Conservation (phyloP, 163 green algal species). For the Chloromonas sp. region DNA sequence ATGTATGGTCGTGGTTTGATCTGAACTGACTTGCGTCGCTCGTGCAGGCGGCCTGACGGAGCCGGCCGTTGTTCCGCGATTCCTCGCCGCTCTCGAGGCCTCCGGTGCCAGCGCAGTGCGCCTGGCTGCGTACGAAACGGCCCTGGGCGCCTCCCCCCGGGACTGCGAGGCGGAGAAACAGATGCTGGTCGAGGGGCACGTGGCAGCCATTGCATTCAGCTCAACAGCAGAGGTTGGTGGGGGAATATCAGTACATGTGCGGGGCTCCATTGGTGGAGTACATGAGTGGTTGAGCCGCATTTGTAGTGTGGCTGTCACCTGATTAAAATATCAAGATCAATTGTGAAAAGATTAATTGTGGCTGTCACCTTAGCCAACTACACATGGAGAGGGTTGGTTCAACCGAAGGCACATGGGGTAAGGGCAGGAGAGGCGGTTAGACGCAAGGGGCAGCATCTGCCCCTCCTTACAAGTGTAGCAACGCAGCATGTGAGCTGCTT, state of each 20-base stretch:
- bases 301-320: no score
- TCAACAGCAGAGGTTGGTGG: slow-evolving; percentile 56
- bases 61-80: slow-evolving; percentile 55
- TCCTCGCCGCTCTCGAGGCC: slow-evolving; percentile 48
- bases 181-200: slow-evolving; percentile 39
- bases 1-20: no score
- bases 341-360: no score
- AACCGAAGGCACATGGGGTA: no score
- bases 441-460: no score
- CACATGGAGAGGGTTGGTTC: no score
- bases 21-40: no score
- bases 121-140: slow-evolving; percentile 54
- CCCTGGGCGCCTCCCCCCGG: slow-evolving; percentile 9
- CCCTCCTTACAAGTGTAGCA: no score
- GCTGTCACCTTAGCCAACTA: no score
- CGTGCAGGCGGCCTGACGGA: slow-evolving; percentile 50
- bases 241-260: background rate
- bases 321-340: no score
- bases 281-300: background rate
- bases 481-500: no score
- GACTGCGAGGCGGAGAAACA: slow-evolving; percentile 34
- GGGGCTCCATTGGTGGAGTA: background rate
- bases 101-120: slow-evolving; percentile 34
- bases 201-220: slow-evolving; percentile 53
- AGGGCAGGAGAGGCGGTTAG: no score